These are phyloP conservation scores for Polyporus tsugae DNA, from an alignment of 1,284 basidiomycete species.

Conservation along the genomic window DNA sequence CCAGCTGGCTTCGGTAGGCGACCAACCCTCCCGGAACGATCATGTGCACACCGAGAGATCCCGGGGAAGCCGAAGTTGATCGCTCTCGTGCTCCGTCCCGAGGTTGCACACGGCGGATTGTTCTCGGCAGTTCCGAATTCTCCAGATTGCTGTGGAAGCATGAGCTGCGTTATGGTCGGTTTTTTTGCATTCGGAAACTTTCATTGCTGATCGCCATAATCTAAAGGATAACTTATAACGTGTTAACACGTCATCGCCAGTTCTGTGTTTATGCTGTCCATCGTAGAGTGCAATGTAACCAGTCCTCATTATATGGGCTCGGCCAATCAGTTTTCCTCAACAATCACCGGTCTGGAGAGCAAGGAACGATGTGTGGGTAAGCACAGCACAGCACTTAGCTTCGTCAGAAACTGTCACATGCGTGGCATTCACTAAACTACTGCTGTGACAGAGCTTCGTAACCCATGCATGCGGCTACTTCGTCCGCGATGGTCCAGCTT, in stretches of 20 bases:
- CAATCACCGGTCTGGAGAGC: background rate
- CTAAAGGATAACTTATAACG: background rate
- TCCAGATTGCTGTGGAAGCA: slow-evolving; percentile 16
- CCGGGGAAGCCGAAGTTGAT: slow-evolving; percentile 20
- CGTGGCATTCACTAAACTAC: background rate
- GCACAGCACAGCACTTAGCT: slow-evolving; percentile 17
- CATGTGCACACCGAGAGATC: slow-evolving; percentile 19
- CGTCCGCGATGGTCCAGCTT: background rate
- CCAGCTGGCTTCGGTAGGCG: background rate
- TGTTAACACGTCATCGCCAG: no score
- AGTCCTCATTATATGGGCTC: background rate
- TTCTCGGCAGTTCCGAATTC: slow-evolving; percentile 28
- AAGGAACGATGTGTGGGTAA: background rate
- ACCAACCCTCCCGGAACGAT: background rate
- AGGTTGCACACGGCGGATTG: slow-evolving; percentile 18
- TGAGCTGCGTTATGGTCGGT: background rate
- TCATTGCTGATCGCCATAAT: background rate
- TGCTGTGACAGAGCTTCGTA: slow-evolving; percentile 14
- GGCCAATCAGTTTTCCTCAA: background rate
- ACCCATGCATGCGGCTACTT: background rate
- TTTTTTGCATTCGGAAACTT: background rate
- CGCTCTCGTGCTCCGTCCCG: slow-evolving; percentile 8
- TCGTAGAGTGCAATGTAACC: background rate
- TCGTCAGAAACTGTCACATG: slow-evolving; percentile 11
- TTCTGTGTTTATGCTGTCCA: background rate